Evolutionary conservation across 2,329 filamentous ascomycete species (phyloP), one percentile per base, ranked within the genome.

Genomic region (Aspergillus chevalieri): DNA sequence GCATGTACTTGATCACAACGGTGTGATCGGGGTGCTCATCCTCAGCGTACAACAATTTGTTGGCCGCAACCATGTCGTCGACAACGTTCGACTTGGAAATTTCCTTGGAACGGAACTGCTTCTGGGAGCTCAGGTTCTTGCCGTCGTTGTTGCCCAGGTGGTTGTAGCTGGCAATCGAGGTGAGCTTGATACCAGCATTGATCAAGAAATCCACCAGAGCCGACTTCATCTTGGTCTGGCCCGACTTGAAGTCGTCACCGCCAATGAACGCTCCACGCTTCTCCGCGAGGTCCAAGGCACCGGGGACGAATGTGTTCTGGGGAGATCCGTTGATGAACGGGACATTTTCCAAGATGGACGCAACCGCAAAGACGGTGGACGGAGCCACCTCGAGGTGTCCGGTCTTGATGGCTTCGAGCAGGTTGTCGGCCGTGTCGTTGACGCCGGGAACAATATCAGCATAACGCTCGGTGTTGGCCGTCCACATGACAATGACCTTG

Each of bases 1-100:
- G 93, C 91, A 98, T 95, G 79, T 98, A 98, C 83, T 98, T 98
- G 84, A 98, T 98, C 62, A 98, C 93, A 52, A 98, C 93, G 52
- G 89, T 94, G 78, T 98, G 93, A 70, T 98, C 91, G 2, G 93
- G 93, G 72, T 97, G 91, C 77, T 98, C 93, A 61, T 85, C 90
- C 64, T 88, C 78, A 73, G 86, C 83, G 79, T 98, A 98, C 49
- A 98, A 80, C 45, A 97, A 84, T 46, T 75, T 78, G 78, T 98
- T 98, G 65, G 93, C 92, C 65, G 89, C 91, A 52, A 98, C 93
- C 93, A 98, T 98, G 78, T 98, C 93, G 69, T 98, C 93, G 49
- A 98, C 93, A 10, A 98, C 93, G 69, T 96, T 98, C 64, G 89
- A 95, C 81, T 98, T 98, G 75, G 89, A 95, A 61, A 98, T 98